Evolutionary conservation across 2,329 filamentous ascomycete species (phyloP), one percentile per base, ranked within the genome.

Genomic region (Fusarium falciforme): DNA sequence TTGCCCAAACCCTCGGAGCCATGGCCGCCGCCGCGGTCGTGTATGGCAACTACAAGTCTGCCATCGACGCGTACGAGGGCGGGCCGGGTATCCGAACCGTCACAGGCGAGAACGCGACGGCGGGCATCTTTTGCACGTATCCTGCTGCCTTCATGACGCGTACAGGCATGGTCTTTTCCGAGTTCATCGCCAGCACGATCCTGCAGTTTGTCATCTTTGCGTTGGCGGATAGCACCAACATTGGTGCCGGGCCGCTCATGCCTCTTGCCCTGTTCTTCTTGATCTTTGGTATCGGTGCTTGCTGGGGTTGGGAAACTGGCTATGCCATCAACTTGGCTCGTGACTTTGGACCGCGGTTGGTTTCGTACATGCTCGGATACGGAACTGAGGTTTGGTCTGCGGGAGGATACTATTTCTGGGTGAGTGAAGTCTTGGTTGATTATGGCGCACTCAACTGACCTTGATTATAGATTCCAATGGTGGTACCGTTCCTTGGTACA

Each of bases 251-350:
- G 0, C 84, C 86, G 1, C 68, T 84, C 64, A 85, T 89, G 66
- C 91, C 92, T 0, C 82, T 94, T 2, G 88, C 85, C 9, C 82
- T 94, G 7, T 93, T 93, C 82, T 93, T 94, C 82, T 84, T 94
- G 57, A 90, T 94, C 71, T 94, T 94, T 78, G 92, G 92, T 9
- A 90, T 94, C 25, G 92, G 92, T 20, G 90, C 91, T 35, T 92
- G 91, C 78, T 94, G 93, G 76, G 93, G 93, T 8, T 94, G 91
- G 91, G 89, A 94, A 80, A 94, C 92, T 1, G 92, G 93, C 40
- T 94, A 93, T 81, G 92, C 92, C 17, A 93, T 94, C 73, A 94
- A 94, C 77, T 81, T 93, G 47, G 92, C 92, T 38, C 87, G 93
- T 81, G 93, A 94, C 73, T 93, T 94, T 78, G 91, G 91, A 1